Evolutionary conservation across 129 eudicot species (phyloP), one percentile per base, ranked within the genome.

Genomic region (Saussurea involucrata): DNA sequence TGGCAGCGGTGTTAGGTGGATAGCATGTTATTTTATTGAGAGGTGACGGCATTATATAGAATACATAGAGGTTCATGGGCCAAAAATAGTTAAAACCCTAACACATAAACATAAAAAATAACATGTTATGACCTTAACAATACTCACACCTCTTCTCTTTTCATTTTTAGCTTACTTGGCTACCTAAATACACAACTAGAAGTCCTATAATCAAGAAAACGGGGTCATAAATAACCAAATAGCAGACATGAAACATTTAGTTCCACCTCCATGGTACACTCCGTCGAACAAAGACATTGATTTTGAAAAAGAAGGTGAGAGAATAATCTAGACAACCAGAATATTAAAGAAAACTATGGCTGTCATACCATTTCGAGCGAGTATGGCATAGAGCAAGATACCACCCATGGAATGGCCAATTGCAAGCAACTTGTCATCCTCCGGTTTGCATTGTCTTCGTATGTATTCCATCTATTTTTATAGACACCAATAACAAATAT

Each of bases 371-470:
- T 78, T 86, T 63, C 73, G 86, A 18, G 96, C 64, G 6, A 90
- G 91, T 84, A 86, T 83, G 64, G 96, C 86, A 80, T 88, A 90
- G 6, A 90, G 85, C 89, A 90, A 75, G 63, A 90, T 90, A 69
- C 96, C 96, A 18, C 96, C 96, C 96, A 90, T 90, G 58, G 96
- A 90, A 80, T 90, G 96, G 69, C 96, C 96, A 76, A 90, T 86
- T 46, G 93, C 96, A 72, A 88, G 93, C 83, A 90, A 79, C 91
- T 90, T 90, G 63, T 74, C 92, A 80, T 90, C 93, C 65, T 83
- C 83, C 5, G 96, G 93, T 31, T 75, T 75, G 86, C 91, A 86
- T 63, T 85, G 73, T 58, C 49, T 82, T 40, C 82, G 79, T 75
- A 90, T 83, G 77, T 90, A 90, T 55, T 86, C 91, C 93, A 90